Base-by-base conservation (phyloP, 208 protist species). In the Crithidia expoeki region DNA sequence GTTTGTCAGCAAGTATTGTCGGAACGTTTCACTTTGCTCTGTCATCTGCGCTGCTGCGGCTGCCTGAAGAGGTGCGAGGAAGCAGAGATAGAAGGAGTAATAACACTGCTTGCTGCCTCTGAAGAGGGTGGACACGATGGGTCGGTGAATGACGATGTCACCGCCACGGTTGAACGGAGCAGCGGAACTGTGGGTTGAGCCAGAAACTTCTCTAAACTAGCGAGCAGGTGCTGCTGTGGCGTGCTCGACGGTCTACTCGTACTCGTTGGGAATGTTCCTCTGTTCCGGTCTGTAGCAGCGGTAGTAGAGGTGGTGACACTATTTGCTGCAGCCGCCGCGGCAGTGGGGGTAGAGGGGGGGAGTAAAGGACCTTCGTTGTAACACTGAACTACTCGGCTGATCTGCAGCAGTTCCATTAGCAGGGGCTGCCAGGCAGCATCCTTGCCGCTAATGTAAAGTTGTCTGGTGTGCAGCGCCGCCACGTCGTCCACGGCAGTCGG, bases 311-410 rank as follows among this genome's bases (percentile, higher is more conserved):
- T n/a, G n/a, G n/a, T n/a, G n/a, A n/a, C n/a, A n/a, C n/a, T 23
- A n/a, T 19, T 47, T 21, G 46, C 6, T 64, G 65, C n/a, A 53
- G 51, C 47, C 25, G 46, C 11, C 19, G 44, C 17, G 2, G 52
- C 7, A 55, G 49, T 56, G n/a, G 69, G 10, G 14, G 42, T 9
- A 2, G 47, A 3, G 17, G 21, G 4, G n/a, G 23, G 21, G n/a
- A 23, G 25, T 33, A 25, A 62, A 2, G 71, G 52, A 1, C 60
- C 72, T n/a, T 89, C 85, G 46, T 79, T 63, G 73, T 88, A 92
- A 70, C 89, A 94, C 78, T 94, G 89, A 32, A 94, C 67, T 2
- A 94, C 63, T 5, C 89, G 89, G 12, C 76, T 84, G 42, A 92
- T 68, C 56, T 68, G 51, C 33, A 90, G 65, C 5, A 81, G 28